Evolutionary conservation across 805 yeast genomes (phyloP).

Genomic region (Grigorovia humatica): DNA sequence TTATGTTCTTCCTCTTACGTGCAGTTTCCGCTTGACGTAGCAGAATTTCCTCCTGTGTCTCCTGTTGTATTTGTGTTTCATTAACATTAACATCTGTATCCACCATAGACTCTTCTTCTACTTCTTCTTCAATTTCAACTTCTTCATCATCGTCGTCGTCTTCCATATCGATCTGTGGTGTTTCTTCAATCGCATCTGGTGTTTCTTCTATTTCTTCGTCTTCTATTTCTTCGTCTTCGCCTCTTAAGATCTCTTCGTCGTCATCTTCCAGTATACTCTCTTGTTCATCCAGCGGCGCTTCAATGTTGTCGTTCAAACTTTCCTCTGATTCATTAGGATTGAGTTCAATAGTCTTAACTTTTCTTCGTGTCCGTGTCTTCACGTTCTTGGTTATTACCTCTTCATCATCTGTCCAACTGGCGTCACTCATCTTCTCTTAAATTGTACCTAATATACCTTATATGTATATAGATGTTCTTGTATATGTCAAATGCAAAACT

Average conservation of each 20-base stretch:
- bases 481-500: no score
- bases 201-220: slow-evolving; percentile 13
- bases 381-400: background rate
- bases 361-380: slow-evolving; percentile 5
- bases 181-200: slow-evolving; percentile 10
- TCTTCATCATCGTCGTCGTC: slow-evolving; percentile 14
- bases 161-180: slow-evolving; percentile 2
- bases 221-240: slow-evolving; percentile 7
- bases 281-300: background rate
- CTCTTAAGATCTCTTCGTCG: slow-evolving; percentile 6
- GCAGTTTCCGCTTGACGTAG: slow-evolving; percentile 79
- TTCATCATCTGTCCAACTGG: background rate
- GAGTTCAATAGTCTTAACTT: background rate
- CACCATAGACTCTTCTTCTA: slow-evolving; percentile 12
- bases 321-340: background rate
- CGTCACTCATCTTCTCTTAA: background rate
- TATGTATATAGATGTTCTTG: no score
- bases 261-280: background rate
- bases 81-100: slow-evolving; percentile 1
- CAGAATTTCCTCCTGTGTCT: slow-evolving; percentile 78
- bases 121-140: slow-evolving; percentile 14
- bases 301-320: background rate
- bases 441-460: no score
- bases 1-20: slow-evolving; percentile 75
- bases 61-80: slow-evolving; percentile 38